Percentiles rank a stretch among this genome's conserved stretches.
phyloP scores from a whole-genome alignment of 2,329 filamentous ascomycete genomes.

The Fusarium napiforme region DNA sequence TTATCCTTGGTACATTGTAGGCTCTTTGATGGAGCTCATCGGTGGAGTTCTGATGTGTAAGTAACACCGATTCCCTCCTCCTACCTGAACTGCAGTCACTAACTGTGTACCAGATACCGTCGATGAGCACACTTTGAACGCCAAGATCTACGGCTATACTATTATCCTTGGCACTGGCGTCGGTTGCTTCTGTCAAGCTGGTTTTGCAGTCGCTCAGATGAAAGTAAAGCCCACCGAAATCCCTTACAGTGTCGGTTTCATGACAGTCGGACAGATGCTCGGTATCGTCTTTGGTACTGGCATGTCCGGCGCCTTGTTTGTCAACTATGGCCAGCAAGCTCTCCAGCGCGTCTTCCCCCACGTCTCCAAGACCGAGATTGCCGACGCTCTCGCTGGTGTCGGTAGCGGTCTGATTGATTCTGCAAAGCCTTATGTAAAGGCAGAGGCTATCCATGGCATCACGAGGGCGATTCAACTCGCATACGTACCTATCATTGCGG shows the following conservation, averaged over 20 bases:
- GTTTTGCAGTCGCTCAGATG: conserved; percentile 17
- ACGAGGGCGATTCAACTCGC: conserved; percentile 11
- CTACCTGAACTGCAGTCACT: neutral
- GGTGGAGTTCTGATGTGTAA: conserved; percentile 12
- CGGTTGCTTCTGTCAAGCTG: conserved; percentile 12
- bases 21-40: neutral
- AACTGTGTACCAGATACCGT: neutral
- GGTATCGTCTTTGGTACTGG: conserved; percentile 17
- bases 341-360: neutral
- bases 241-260: conserved; percentile 17
- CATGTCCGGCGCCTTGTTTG: conserved; percentile 7
- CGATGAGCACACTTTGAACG: neutral
- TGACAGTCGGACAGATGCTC: conserved; percentile 21
- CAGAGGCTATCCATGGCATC: conserved; percentile 10
- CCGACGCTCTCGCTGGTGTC: conserved; percentile 6
- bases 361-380: neutral
- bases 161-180: conserved; percentile 9
- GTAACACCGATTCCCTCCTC: rapidly evolving
- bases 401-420: conserved; percentile 9
- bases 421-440: neutral
- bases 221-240: conserved; percentile 1
- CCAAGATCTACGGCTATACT: conserved; percentile 18
- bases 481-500: conserved; percentile 19
- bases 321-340: conserved; percentile 17
- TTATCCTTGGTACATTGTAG: conserved; percentile 15